phyloP scores from a whole-genome alignment of 1,139 yeast species.

The Saccharomyces hybrid region DNA sequence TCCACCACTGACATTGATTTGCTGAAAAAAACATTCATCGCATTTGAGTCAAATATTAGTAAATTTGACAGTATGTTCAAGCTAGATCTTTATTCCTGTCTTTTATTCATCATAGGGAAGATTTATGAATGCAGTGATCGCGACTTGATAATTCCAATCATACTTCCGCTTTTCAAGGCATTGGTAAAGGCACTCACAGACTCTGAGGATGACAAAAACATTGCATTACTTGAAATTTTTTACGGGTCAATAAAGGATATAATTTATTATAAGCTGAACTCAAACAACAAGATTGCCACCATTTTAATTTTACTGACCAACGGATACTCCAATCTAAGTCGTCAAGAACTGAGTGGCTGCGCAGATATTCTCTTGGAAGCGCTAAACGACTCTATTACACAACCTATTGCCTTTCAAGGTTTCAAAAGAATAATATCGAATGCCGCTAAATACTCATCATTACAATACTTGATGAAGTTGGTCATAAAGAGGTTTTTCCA shows the following conservation, averaged over 20 bases:
- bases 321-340: conserved; percentile 16
- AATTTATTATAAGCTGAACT: conserved; percentile 15
- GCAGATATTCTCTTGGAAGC: conserved; percentile 13
- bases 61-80: conserved; percentile 61
- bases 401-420: conserved; percentile 14
- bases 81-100: conserved; percentile 61
- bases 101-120: conserved; percentile 55
- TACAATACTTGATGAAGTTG: not conserved
- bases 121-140: conserved; percentile 35
- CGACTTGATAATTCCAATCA: conserved; percentile 40
- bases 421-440: conserved; percentile 11
- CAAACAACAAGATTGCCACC: conserved; percentile 17
- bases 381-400: conserved; percentile 5
- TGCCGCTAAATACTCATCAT: not conserved
- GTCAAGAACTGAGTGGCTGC: conserved; percentile 15
- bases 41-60: conserved; percentile 53
- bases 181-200: conserved; percentile 34
- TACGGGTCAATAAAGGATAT: conserved; percentile 33
- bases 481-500: not conserved
- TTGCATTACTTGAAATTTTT: not conserved
- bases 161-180: conserved; percentile 54
- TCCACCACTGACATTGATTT: conserved; percentile 36
- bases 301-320: conserved; percentile 15
- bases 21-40: conserved; percentile 47
- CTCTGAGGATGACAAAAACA: conserved; percentile 37